A percentile compares a stretch with the other conserved stretches of the same genome.
Evolutionary conservation across 371 early-diverging fungal genomes (phyloP).

Genomic region (Mortierella sp.): DNA sequence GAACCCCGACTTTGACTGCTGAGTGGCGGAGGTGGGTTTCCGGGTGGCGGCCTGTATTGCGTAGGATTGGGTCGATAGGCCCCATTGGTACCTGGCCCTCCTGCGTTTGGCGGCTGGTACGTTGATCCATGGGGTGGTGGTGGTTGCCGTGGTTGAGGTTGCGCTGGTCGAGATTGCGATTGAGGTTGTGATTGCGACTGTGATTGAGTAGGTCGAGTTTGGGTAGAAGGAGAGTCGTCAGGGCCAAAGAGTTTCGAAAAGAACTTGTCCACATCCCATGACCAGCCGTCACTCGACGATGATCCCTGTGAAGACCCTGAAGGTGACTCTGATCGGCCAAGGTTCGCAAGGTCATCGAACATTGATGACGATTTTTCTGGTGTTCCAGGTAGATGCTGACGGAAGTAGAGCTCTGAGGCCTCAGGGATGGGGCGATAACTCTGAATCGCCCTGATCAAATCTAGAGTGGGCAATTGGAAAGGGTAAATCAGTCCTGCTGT

Average conservation of each 20-base stretch:
- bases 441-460: conserved; percentile 47
- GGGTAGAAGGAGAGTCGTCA: conserved; percentile 20
- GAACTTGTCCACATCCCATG: conserved; percentile 49
- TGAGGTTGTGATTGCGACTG: conserved; percentile 33
- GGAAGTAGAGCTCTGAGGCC: conserved; percentile 48
- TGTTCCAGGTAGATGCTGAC: conserved; percentile 31
- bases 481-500: background rate
- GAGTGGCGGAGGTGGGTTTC: conserved; percentile 14
- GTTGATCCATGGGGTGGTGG: conserved; percentile 5
- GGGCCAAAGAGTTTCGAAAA: conserved; percentile 42
- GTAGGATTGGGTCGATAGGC: background rate
- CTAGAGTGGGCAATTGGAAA: conserved; percentile 3
- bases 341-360: conserved; percentile 29
- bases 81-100: conserved; percentile 6
- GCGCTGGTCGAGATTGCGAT: background rate
- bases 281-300: conserved; percentile 34
- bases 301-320: conserved; percentile 37
- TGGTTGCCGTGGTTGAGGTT: background rate
- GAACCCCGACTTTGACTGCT: background rate
- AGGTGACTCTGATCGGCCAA: conserved; percentile 35
- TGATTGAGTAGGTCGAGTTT: conserved; percentile 11
- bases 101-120: conserved; percentile 19
- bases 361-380: conserved; percentile 29
- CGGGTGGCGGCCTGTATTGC: conserved; percentile 15
- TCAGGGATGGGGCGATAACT: conserved; percentile 53